Percentiles rank a stretch among this genome's conserved stretches.
phyloP scores from a whole-genome alignment of 2,329 filamentous ascomycete species.

The Geosmithia flava region DNA sequence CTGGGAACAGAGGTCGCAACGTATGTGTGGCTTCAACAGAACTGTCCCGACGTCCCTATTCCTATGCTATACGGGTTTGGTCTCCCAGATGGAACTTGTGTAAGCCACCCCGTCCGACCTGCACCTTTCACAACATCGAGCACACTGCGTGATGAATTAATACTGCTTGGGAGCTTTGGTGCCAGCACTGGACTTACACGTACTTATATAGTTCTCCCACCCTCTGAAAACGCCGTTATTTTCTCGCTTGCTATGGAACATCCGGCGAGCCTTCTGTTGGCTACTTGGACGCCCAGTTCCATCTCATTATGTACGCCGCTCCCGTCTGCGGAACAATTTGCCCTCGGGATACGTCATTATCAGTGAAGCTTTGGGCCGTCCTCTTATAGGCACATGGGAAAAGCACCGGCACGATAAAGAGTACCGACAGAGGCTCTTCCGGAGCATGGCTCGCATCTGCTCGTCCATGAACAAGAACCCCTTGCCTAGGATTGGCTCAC shows the following conservation, averaged over 20 bases:
- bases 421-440: slow-evolving; percentile 10
- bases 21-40: slow-evolving; percentile 12
- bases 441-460: slow-evolving; percentile 11
- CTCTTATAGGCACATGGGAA: neutral
- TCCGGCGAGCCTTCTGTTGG: neutral
- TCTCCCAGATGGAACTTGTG: slow-evolving; percentile 3
- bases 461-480: slow-evolving; percentile 12
- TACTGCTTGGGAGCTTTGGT: too few species aligned
- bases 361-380: slow-evolving; percentile 5
- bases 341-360: slow-evolving; percentile 10
- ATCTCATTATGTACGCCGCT: slow-evolving; percentile 2
- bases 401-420: neutral
- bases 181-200: too few species aligned
- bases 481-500: slow-evolving; percentile 11
- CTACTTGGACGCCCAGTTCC: neutral
- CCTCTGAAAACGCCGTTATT: neutral
- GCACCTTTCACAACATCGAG: neutral
- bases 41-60: slow-evolving; percentile 6
- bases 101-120: neutral
- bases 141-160: too few species aligned
- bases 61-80: slow-evolving; percentile 4
- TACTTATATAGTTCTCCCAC: slow-evolving; percentile 5
- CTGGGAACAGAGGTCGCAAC: slow-evolving; percentile 13
- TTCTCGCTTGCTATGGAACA: neutral
- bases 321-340: slow-evolving; percentile 1